Percentiles rank a stretch among this genome's conserved stretches.
These are phyloP conservation scores for Chenopodium quinoa DNA, from an alignment of 148 eudicot genomes.

Conservation along the genomic window DNA sequence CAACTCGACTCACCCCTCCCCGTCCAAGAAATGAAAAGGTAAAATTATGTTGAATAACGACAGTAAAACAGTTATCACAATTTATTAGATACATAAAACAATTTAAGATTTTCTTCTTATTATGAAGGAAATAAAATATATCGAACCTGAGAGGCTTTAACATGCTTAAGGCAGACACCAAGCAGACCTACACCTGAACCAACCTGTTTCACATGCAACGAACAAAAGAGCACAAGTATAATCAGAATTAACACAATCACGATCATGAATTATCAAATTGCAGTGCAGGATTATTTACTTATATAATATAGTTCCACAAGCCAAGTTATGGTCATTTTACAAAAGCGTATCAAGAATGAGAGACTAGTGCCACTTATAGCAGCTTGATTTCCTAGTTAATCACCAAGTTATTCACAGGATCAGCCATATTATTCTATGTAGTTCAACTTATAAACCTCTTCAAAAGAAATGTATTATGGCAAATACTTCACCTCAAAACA, in stretches of 20 bases:
- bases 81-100: background rate
- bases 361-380: background rate
- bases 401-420: background rate
- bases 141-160: slow-evolving; percentile 67
- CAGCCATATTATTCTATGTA: background rate
- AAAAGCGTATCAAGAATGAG: background rate
- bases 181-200: slow-evolving; percentile 96
- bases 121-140: slow-evolving; percentile 3
- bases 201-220: slow-evolving; percentile 48
- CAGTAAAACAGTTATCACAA: background rate
- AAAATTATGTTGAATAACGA: too few species aligned
- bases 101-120: background rate
- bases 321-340: background rate
- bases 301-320: background rate
- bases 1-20: background rate
- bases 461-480: background rate
- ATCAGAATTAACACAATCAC: background rate
- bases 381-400: background rate
- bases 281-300: background rate
- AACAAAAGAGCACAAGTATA: background rate
- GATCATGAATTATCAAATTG: background rate
- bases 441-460: background rate
- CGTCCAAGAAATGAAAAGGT: background rate
- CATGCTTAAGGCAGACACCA: slow-evolving; percentile 76
- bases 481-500: slow-evolving; percentile 79